Evolutionary conservation across 495 filamentous ascomycete species (phyloP).

Genomic region (Penicillium bovifimosum): DNA sequence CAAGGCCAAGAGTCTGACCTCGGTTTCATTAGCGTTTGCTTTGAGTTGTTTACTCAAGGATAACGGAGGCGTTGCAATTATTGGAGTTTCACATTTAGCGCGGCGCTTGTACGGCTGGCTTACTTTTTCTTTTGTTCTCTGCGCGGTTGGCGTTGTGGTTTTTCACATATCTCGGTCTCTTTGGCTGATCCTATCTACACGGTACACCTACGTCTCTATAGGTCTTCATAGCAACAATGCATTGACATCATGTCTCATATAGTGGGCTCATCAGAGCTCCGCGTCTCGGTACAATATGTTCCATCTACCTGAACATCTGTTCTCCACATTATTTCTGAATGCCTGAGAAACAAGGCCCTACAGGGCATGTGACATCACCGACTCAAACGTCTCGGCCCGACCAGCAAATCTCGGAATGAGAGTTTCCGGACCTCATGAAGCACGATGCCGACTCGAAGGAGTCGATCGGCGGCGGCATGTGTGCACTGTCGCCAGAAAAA

Average conservation of each 20-base stretch:
- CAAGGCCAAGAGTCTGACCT: background rate
- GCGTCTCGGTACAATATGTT: no score
- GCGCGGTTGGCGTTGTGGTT: background rate
- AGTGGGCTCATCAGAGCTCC: no score
- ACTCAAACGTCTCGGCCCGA: background rate
- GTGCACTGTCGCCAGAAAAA: constrained; percentile 28
- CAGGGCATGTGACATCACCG: constrained; percentile 1
- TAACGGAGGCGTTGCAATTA: background rate
- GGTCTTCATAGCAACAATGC: no score
- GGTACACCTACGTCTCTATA: no score
- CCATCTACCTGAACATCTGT: background rate
- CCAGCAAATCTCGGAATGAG: constrained; percentile 2
- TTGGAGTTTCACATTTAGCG: constrained; percentile 4
- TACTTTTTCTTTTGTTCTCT: background rate
- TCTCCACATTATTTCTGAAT: background rate
- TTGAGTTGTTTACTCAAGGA: background rate
- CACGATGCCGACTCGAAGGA: constrained; percentile 18
- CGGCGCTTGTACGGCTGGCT: background rate
- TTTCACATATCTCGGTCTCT: background rate
- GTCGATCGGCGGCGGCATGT: constrained; percentile 25
- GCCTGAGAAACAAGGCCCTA: background rate
- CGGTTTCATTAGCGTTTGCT: background rate
- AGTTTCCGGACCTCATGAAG: background rate
- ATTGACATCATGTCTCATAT: no score
- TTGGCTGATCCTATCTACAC: no score